Base-by-base conservation (phyloP, 257 asterid genomes). In the Craterostigma plantagineum region DNA sequence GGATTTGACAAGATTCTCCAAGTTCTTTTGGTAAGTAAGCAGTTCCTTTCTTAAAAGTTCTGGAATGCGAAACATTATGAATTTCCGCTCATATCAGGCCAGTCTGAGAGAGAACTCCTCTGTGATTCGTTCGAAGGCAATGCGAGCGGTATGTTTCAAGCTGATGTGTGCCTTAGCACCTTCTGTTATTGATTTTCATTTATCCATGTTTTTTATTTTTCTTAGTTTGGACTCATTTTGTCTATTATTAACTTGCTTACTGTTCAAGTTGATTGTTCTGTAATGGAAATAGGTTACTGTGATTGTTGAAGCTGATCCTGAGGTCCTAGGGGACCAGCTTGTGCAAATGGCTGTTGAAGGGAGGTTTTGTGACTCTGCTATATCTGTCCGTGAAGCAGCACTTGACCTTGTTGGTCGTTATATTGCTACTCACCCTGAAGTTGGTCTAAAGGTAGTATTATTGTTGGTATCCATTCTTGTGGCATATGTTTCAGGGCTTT, bases 301-400 rank as follows among this genome's bases (percentile, higher is more conserved):
- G 55, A 90, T 90, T 23, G 95, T 90, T 43, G 95, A 90, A 72
- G 94, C 95, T 50, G 99, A 90, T 67, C 99, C 99, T 33, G 99
- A 70, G 79, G 95, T 90, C 51, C 54, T 90, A 73, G 81, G 95
- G 43, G 87, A 90, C 69, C 67, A 69, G 66, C 80, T 53, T 60
- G 90, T 90, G 61, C 95, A 90, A 62, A 49, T 73, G 16, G 95
- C 99, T 38, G 99, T 90, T 55, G 99, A 90, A 64, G 95, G 91
- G 59, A 90, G 95, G 72, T 90, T 90, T 63, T 80, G 94, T 55
- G 99, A 90, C 72, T 70, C 91, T 45, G 95, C 92, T 53, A 90
- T 80, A 53, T 90, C 95, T 16, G 99, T 71, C 30, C 74, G 99
- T 72, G 99, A 90, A 75, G 95, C 99, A 52, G 99, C 99, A 11